Conservation (phyloP, 768 basidiomycete genomes). For the Sarcomyxa edulis region DNA sequence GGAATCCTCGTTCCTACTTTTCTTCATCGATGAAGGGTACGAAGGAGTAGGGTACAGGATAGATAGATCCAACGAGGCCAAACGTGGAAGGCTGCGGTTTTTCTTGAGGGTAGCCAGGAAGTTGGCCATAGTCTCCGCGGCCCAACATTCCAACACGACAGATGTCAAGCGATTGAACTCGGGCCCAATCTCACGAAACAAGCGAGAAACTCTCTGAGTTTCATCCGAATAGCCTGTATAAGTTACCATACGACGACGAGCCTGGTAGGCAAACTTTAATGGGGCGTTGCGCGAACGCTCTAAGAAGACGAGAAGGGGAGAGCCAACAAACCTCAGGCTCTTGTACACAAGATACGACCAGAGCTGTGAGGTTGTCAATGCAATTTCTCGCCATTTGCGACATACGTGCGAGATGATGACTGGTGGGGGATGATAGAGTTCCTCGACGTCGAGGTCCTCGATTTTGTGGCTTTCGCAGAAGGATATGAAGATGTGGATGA, state of each 20-base stretch:
- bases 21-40: neutral
- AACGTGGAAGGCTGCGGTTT: conserved; percentile 13
- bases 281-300: conserved; percentile 27
- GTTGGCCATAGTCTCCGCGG: conserved; percentile 11
- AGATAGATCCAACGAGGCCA: neutral
- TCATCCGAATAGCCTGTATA: too few relatives aligned
- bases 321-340: conserved; percentile 13
- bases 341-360: conserved; percentile 37
- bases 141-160: conserved; percentile 14
- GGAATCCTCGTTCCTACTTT: neutral
- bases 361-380: conserved; percentile 34
- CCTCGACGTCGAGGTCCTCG: conserved; percentile 16
- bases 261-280: conserved; percentile 26
- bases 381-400: conserved; percentile 41
- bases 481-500: conserved; percentile 36
- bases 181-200: conserved; percentile 17
- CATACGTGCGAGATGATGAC: conserved; percentile 44
- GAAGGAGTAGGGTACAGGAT: conserved; percentile 9
- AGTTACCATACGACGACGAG: conserved; percentile 17
- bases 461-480: conserved; percentile 18
- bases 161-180: conserved; percentile 21
- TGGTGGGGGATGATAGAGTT: conserved; percentile 25
- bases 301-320: conserved; percentile 20
- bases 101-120: conserved; percentile 13
- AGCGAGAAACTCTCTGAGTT: conserved; percentile 11